Base-by-base conservation (phyloP, 352 stramenopile genomes). In the Phytophthora tentaculata region DNA sequence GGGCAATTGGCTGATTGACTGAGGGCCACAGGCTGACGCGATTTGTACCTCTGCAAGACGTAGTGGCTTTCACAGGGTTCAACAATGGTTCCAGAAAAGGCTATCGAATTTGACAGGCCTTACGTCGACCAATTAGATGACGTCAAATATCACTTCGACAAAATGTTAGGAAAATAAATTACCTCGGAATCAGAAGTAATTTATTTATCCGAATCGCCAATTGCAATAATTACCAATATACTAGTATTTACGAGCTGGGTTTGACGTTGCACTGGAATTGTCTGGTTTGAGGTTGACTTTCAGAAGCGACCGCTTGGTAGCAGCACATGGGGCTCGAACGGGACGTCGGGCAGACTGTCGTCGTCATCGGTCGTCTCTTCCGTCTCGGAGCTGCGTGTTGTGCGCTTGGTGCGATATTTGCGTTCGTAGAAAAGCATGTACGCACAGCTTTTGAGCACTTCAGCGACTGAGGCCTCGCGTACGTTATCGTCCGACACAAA, bases 361-460 rank as follows among this genome's bases (percentile, higher is more conserved):
- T 86, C 72, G 37, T 78, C 75, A 28, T 85, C 68, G 12, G 67
- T 78, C 14, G 55, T 78, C 47, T 76, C 57, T 44, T 73, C 67
- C 0, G 66, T 83, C 51, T 71, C 79, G 8, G 56, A 75, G 48
- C 63, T 81, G 19, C 76, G 67, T 37, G 55, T 64, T 54, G 37
- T 68, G n/a, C 58, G 66, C 71, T 81, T 84, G 17, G 73, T 63
- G 28, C 80, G 76, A 50, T 76, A 66, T 49, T 91, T 92, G 22
- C 88, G 89, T 67, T 95, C 86, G 72, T 97, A 97, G 64, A 97
- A 96, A n/a, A 97, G 63, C 85, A 97, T 94, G 74, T 97, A 97
- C 29, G 89, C 89, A 49, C 90, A 94, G 52, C 84, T 90, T 23
- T 64, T 64, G 37, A 92, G 68, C 47, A 97, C 88, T 56, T 96